A percentile compares a stretch with the other conserved stretches of the same genome.
Evolutionary conservation across 2,329 filamentous ascomycete genomes (phyloP).

Genomic region (Paecilomyces dactylethromorphus): DNA sequence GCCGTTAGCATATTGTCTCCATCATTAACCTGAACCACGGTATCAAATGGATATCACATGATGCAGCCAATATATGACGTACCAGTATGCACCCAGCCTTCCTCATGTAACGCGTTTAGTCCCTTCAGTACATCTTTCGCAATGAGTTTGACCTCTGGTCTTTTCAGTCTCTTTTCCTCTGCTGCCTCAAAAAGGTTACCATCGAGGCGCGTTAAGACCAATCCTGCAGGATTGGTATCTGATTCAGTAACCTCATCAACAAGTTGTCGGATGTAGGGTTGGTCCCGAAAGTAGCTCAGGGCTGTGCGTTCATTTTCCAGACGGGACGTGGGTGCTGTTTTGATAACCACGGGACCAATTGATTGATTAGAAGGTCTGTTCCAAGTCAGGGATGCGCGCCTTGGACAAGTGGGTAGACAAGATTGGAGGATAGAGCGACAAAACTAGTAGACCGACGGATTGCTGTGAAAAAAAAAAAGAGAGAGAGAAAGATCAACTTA

Average conservation of each 20-base stretch:
- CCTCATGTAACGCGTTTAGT: background rate
- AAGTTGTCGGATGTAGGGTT: background rate
- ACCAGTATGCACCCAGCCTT: background rate
- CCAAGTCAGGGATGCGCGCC: background rate
- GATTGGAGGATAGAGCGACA: background rate
- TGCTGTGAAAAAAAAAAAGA: no score
- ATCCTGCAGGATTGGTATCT: background rate
- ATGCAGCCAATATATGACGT: background rate
- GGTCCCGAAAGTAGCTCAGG: background rate
- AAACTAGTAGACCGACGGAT: no score
- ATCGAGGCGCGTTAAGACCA: background rate
- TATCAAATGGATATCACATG: background rate
- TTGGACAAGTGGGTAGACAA: background rate
- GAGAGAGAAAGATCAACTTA: background rate
- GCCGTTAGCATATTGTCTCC: background rate
- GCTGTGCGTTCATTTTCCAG: background rate
- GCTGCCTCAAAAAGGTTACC: background rate
- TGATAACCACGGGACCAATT: background rate
- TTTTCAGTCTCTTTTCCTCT: background rate
- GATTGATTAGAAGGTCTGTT: background rate
- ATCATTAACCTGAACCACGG: background rate
- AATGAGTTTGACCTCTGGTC: background rate
- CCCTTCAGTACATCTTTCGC: background rate
- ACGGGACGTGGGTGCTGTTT: background rate
- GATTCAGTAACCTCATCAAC: background rate